Percentiles rank a stretch among this genome's conserved stretches.
Conservation (phyloP, 2,329 filamentous ascomycete species). For the Penicillium polonicum region DNA sequence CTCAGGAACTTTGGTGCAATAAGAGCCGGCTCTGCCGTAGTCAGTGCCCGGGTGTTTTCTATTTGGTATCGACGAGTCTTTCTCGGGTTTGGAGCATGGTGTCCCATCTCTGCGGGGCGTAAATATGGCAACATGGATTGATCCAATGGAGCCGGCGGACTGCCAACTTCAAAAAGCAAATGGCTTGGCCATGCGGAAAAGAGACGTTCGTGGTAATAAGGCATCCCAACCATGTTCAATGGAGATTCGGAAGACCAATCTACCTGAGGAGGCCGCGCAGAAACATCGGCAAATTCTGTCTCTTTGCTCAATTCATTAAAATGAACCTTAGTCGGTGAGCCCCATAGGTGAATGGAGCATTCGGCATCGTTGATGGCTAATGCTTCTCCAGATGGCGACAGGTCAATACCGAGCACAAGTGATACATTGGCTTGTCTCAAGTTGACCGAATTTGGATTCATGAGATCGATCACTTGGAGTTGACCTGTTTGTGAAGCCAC, state of each 20-base stretch:
- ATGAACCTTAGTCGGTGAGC: conserved; percentile 77
- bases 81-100: conserved; percentile 73
- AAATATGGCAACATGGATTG: conserved; percentile 66
- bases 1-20: conserved; percentile 89
- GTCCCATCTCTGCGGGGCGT: conserved; percentile 70
- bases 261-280: conserved; percentile 60
- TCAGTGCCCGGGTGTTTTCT: conserved; percentile 68
- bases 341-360: conserved; percentile 81
- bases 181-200: conserved; percentile 88
- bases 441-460: conserved; percentile 86
- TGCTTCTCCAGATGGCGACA: conserved; percentile 84
- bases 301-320: conserved; percentile 80
- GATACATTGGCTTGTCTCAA: conserved; percentile 78
- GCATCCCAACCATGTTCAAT: conserved; percentile 82
- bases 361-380: conserved; percentile 78
- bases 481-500: conserved; percentile 89
- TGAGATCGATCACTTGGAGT: conserved; percentile 92
- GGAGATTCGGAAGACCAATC: conserved; percentile 75
- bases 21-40: conserved; percentile 60
- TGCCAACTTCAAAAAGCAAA: conserved; percentile 79
- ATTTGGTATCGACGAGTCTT: conserved; percentile 77
- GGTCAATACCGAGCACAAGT: conserved; percentile 76
- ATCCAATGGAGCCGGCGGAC: conserved; percentile 74
- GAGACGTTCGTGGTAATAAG: conserved; percentile 84
- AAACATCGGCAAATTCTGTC: conserved; percentile 71